Base-by-base conservation (phyloP, 2,329 filamentous ascomycete genomes). In the Ascochyta pisi region DNA sequence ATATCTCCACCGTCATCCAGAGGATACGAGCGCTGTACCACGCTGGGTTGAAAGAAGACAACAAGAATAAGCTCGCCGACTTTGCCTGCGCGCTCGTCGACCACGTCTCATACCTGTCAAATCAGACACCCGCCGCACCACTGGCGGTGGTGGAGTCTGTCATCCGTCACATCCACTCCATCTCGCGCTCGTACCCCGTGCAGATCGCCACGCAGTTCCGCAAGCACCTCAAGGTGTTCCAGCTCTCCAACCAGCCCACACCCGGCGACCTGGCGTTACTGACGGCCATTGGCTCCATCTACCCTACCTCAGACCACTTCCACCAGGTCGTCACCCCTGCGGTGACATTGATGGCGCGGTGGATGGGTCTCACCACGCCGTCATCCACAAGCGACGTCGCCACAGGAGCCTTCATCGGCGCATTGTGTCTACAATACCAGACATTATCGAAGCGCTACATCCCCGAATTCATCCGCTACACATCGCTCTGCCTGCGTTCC, bases 271-370 rank as follows among this genome's bases (percentile, higher is more conserved):
- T 99, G 19, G 78, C 92, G 22, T 78, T 96, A n/a, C 79, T 99
- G 33, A 93, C 91, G 0, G 92, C 91, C 0, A 86, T 97, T 57
- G 87, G 89, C 37, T 87, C 87, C 2, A 90, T 96, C 49, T 99
- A 96, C 69, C 93, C 95, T 4, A 96, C 95, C 0, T 97, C 93
- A 0, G 95, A 99, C 76, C 93, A 98, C 77, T 99, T 98, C 76
- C 95, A 99, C 69, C 89, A 95, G 66, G 91, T 98, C 33, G 89
- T 92, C 37, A 99, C 95, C 1, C 95, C 95, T 2, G 90, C 94
- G 0, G 89, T 92, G 76, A 85, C 97, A 5, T 84, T 88, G n/a
- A 91, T 98, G 76, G 85, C 85, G 12, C 86, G 91, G 50, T 97
- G 90, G 76, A 83, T 99, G 24, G 91, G 89, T 1, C 87, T 96